Base-by-base conservation (phyloP, 129 eudicot genomes). In the Pittosporum tobira region DNA sequence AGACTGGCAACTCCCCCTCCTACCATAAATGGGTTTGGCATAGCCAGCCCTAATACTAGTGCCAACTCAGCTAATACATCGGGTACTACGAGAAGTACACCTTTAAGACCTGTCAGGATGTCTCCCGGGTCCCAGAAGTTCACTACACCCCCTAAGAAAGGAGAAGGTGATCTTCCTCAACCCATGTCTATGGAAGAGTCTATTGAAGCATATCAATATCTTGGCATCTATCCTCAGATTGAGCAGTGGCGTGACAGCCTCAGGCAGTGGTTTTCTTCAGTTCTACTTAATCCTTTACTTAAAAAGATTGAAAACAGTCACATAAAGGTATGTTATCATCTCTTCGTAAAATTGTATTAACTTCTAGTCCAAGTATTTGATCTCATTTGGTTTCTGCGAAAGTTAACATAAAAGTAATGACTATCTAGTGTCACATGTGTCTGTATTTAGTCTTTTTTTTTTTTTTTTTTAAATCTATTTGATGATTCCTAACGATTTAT, bases 111-210 rank as follows among this genome's bases (percentile, higher is more conserved):
- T 14, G 99, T 91, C 47, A 73, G 96, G 46, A 91, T 91, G 99
- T 91, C 99, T 29, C 99, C 99, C 57, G 84, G 87, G 50, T 86
- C 95, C 36, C 98, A 86, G 67, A 91, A 87, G 70, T 87, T 83
- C 76, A 83, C 62, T 3, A 91, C 99, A 43, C 94, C 96, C 36
- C 96, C 99, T 16, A 91, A 91, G 70, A 91, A 83, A 74, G 96
- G 96, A 42, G 96, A 87, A 62, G 83, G 75, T 47, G 99, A 91
- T 23, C 81, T 91, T 29, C 99, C 99, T 40, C 81, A 90, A 57
- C 87, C 96, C 38, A 91, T 91, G 96, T 83, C 99, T 38, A 87
- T 83, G 89, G 91, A 87, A 79, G 99, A 83, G 66, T 78, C 91
- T 14, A 74, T 81, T 63, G 90, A 74, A 68, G 90, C 88, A 51